Base-by-base conservation (phyloP, 495 filamentous ascomycete genomes). In the Venustampulla echinocandica region DNA sequence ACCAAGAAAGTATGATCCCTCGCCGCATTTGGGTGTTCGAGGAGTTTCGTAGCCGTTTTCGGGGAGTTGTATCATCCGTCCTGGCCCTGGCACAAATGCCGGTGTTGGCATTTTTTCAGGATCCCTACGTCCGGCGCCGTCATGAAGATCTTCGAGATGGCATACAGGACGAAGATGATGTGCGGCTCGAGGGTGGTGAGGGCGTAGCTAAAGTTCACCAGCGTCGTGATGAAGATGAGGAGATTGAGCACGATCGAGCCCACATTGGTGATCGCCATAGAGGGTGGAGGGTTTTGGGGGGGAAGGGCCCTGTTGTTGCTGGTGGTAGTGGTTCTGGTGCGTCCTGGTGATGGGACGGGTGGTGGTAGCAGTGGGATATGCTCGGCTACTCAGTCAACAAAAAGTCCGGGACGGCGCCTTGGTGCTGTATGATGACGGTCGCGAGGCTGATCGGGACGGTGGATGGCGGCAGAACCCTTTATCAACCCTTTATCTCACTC, bases 181-280 rank as follows among this genome's bases (percentile, higher is more conserved):
- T 59, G 51, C 15, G 62, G 60, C 21, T 64, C 64, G 18, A 60
- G 55, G 39, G 57, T 52, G 41, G 65, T 50, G 25, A 68, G 47
- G 13, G 56, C 59, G 42, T 59, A 60, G 54, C 55, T 56, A 41
- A 68, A 61, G 46, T 68, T 63, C 36, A 68, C 61, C 28, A 68
- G 56, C 9, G 62, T 62, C 17, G 61, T 65, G 39, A 68, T 54
- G 49, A 66, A 68, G 47, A 66, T 61, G 18, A 66, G 56, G 36
- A 62, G 54, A 42, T 66, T 57, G 25, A 66, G 42, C 25, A 64
- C 38, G 30, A 68, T 53, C 15, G 65, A 61, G 18, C 63, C 63
- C 40, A 68, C 51, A 46, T 65, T 64, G 43, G 50, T 54, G 36
- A 68, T 52, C 47, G 65, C 59, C 65, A 68, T 68, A 40, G 30